phyloP scores from a whole-genome alignment of 129 eudicot genomes.

The Kitagawia praeruptora region DNA sequence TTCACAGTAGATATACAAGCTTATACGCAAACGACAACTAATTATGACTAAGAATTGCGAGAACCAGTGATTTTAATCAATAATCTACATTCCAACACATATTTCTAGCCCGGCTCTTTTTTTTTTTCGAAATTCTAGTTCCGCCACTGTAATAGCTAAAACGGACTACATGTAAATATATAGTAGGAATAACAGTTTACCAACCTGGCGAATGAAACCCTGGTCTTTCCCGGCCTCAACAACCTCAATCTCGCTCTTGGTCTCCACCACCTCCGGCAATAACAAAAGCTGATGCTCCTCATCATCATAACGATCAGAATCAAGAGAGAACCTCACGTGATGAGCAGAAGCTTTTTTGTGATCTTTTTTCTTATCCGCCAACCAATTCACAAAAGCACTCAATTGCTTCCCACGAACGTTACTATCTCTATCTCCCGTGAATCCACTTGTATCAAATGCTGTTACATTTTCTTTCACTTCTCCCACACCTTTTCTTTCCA shows the following conservation, averaged over 20 bases:
- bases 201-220: constrained; percentile 12
- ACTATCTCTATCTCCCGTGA: constrained; percentile 32
- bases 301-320: constrained; percentile 16
- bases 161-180: too few relatives aligned
- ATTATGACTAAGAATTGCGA: neutral
- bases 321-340: constrained; percentile 38
- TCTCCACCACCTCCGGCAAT: constrained; percentile 15
- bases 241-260: constrained; percentile 1
- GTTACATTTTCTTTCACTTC: neutral
- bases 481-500: neutral
- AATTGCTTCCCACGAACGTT: constrained; percentile 50
- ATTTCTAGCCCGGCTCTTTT: too few relatives aligned
- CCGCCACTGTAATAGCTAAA: too few relatives aligned
- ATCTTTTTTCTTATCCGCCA: constrained; percentile 49
- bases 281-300: constrained; percentile 30
- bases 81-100: neutral
- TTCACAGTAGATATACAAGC: too few relatives aligned
- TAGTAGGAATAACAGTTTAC: neutral
- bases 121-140: too few relatives aligned
- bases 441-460: neutral
- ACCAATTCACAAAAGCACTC: constrained; percentile 60
- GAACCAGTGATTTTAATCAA: neutral
- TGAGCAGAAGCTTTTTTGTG: constrained; percentile 16
- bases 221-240: constrained; percentile 10
- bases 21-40: neutral